A percentile compares a stretch with the other conserved stretches of the same genome.
Evolutionary conservation across 345 rosid genomes (phyloP).

Genomic region (Populus alba): DNA sequence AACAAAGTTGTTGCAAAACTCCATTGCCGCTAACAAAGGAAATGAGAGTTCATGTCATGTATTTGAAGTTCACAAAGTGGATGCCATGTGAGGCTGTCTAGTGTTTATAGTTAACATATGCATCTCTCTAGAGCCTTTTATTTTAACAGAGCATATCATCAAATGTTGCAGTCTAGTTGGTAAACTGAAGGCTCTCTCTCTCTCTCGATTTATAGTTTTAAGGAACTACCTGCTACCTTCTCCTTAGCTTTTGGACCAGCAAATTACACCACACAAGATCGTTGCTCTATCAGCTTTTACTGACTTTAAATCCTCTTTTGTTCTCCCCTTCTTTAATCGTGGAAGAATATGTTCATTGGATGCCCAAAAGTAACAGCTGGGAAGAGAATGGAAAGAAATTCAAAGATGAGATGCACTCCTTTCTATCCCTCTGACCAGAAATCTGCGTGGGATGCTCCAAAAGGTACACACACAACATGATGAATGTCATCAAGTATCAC

Average conservation of each 20-base stretch:
- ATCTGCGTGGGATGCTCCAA: slow-evolving; percentile 16
- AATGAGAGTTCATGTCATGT: background rate
- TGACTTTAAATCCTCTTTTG: background rate
- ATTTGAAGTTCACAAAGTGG: background rate
- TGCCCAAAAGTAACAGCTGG: background rate
- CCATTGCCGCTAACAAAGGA: background rate
- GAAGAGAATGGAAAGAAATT: background rate
- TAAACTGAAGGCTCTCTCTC: background rate
- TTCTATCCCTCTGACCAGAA: slow-evolving; percentile 17
- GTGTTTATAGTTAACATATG: background rate
- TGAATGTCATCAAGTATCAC: background rate
- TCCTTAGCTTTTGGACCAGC: background rate
- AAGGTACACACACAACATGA: background rate
- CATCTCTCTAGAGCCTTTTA: background rate
- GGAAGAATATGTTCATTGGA: background rate
- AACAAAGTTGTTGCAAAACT: background rate
- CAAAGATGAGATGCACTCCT: slow-evolving; percentile 5
- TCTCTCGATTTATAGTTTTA: background rate
- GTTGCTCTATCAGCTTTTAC: background rate
- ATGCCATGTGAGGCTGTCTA: background rate
- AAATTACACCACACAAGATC: background rate
- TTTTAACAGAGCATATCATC: background rate
- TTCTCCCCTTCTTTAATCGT: background rate
- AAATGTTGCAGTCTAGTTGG: background rate
- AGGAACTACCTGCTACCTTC: background rate